Evolutionary conservation across 306 rosid species (phyloP).

Genomic region (Rubus parviflorus): DNA sequence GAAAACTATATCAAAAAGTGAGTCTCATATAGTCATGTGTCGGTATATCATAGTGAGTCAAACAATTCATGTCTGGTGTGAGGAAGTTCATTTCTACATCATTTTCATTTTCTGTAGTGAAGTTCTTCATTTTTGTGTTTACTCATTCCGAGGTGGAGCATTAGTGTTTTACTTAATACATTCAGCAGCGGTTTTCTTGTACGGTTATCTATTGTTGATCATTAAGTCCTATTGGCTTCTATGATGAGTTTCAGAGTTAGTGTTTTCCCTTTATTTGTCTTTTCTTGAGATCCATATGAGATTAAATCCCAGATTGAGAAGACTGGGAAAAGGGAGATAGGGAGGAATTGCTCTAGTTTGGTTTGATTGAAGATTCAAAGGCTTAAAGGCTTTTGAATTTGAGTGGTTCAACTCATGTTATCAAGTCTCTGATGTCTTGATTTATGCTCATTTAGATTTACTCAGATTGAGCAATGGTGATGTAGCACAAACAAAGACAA

Average conservation of each 20-base stretch:
- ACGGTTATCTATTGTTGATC: neutral
- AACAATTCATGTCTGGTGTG: neutral
- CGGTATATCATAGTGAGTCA: neutral
- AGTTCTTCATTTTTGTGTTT: neutral
- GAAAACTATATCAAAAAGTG: neutral
- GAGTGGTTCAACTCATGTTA: conserved; percentile 2
- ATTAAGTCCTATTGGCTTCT: neutral
- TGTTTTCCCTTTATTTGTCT: conserved; percentile 2
- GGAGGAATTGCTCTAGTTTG: neutral
- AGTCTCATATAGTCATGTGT: neutral
- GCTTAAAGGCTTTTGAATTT: neutral
- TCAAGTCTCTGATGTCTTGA: neutral
- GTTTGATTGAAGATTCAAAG: conserved; percentile 10
- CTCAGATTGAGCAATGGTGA: neutral
- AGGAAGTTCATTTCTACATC: neutral
- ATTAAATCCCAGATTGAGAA: neutral
- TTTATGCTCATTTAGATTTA: neutral
- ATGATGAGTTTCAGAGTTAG: neutral
- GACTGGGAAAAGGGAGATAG: neutral
- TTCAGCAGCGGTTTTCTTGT: neutral
- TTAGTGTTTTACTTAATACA: neutral
- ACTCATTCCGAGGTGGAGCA: neutral
- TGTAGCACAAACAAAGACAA: neutral
- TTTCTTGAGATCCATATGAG: conserved; percentile 2
- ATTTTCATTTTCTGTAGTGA: conserved; percentile 1